Base-by-base conservation (phyloP, 208 protist genomes). In the Leishmania braziliensis region DNA sequence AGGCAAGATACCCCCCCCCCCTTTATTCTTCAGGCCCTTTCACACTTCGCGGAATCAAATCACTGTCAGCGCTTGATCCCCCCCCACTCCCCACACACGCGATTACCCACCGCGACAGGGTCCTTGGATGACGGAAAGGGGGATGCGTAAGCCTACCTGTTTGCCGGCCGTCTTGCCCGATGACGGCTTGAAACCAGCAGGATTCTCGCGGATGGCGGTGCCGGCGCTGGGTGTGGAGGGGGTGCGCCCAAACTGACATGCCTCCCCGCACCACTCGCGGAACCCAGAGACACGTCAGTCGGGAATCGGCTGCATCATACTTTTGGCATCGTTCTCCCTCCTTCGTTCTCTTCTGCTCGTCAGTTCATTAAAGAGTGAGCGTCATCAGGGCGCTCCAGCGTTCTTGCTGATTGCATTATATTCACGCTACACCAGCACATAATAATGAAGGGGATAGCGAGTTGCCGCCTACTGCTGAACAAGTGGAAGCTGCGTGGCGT, bases 401-500 rank as follows among this genome's bases (percentile, higher is more conserved):
- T 50, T 50, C 39, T 16, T 71, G 5, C 50, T 9, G 18, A 36
- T 26, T 26, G 66, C 6, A 2, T 72, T 23, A 48, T 20, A 18
- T 6, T 9, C 9, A 14, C 20, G 20, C 23, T 16, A n/a, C 8
- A 43, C 65, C 10, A 16, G 3, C 20, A 29, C 29, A 5, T 36
- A 51, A 58, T 20, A 16, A 56, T 77, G 54, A 63, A 14, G 10
- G 36, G 0, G 20, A 33, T 50, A n/a, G 9, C 20, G 3, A 48
- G 56, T 5, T 66, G 73, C 46, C 9, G 36, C n/a, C 6, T 50
- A 18, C 29, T 77, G 54, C n/a, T 33, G 65, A 74, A n/a, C 53
- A 81, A 76, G 56, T 86, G 78, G 78, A 60, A 29, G 43, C 10
- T 86, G 65, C 78, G 62, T 43, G 18, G 29, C 0, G 50, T 62